phyloP scores from a whole-genome alignment of 208 protist genomes.

The Crithidia brevicula region DNA sequence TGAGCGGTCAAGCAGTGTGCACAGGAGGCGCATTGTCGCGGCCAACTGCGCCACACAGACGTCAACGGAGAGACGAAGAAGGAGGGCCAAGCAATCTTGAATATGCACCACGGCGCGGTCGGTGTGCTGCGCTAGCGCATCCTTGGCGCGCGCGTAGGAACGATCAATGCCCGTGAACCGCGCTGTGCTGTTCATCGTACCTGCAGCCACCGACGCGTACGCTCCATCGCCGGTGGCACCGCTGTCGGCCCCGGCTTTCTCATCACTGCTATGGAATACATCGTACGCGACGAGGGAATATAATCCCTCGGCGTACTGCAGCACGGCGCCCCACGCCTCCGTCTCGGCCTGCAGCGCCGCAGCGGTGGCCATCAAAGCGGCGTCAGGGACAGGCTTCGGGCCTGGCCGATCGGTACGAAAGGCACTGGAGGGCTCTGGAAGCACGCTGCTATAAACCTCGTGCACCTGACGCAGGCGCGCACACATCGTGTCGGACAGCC shows the following conservation, averaged over 20 bases:
- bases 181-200: slow-evolving; percentile 42
- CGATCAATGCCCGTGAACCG: slow-evolving; percentile 64
- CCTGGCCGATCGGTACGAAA: background rate
- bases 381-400: background rate
- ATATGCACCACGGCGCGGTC: slow-evolving; percentile 7
- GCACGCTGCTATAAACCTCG: slow-evolving; percentile 27
- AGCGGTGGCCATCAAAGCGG: background rate
- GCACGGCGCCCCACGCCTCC: slow-evolving; percentile 55
- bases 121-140: slow-evolving; percentile 11
- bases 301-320: slow-evolving; percentile 43
- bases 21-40: slow-evolving; percentile 18
- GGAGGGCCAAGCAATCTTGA: slow-evolving; percentile 27
- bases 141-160: slow-evolving; percentile 52
- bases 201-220: background rate
- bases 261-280: slow-evolving; percentile 29
- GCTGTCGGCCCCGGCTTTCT: background rate
- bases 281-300: slow-evolving; percentile 43
- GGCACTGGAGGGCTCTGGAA: slow-evolving; percentile 12
- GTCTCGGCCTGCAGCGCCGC: slow-evolving; percentile 41
- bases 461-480: slow-evolving; percentile 43
- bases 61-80: slow-evolving; percentile 32
- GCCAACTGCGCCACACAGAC: slow-evolving; percentile 27
- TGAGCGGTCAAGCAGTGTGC: slow-evolving; percentile 3
- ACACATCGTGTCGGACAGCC: slow-evolving; percentile 37
- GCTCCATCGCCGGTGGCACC: background rate